These are phyloP conservation scores for Kodamaea laetipori DNA, from an alignment of 805 yeast genomes.

Conservation along the genomic window DNA sequence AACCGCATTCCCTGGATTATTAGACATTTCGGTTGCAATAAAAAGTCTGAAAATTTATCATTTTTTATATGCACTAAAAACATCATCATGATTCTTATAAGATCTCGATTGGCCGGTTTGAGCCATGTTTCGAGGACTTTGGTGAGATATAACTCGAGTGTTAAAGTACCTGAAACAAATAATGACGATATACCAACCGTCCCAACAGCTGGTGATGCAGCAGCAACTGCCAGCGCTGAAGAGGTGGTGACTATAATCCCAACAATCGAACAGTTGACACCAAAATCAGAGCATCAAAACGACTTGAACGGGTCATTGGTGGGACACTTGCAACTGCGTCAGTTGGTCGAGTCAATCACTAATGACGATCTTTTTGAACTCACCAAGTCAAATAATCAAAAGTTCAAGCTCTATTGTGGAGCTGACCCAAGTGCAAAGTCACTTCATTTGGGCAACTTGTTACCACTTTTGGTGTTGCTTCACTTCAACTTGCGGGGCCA, in stretches of 20 bases:
- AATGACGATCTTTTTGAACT: conserved; percentile 38
- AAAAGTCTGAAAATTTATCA: not conserved
- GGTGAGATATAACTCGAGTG: not conserved
- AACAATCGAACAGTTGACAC: conserved; percentile 30
- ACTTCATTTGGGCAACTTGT: conserved; percentile 84
- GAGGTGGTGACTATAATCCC: conserved; percentile 35
- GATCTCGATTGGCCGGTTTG: too few relatives aligned
- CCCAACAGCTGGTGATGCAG: conserved; percentile 8
- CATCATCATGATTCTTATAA: too few relatives aligned
- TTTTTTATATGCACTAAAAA: not conserved
- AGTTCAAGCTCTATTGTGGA: conserved; percentile 78
- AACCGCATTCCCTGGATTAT: conserved; percentile 14
- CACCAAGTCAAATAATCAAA: conserved; percentile 30
- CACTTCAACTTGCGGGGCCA: conserved; percentile 89
- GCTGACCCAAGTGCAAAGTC: conserved; percentile 95
- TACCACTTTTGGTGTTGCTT: conserved; percentile 81
- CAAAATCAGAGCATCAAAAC: conserved; percentile 18
- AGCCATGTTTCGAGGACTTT: not conserved
- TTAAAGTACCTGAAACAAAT: not conserved
- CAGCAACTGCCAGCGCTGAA: conserved; percentile 10
- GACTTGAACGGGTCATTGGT: conserved; percentile 35
- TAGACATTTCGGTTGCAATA: conserved; percentile 15
- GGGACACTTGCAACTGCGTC: conserved; percentile 38
- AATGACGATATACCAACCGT: conserved; percentile 6
- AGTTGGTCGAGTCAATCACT: conserved; percentile 41